These are phyloP conservation scores for Pseudisothecium myosuroides DNA, from an alignment of 225 moss, liverwort and hornwort species.

Conservation along the genomic window DNA sequence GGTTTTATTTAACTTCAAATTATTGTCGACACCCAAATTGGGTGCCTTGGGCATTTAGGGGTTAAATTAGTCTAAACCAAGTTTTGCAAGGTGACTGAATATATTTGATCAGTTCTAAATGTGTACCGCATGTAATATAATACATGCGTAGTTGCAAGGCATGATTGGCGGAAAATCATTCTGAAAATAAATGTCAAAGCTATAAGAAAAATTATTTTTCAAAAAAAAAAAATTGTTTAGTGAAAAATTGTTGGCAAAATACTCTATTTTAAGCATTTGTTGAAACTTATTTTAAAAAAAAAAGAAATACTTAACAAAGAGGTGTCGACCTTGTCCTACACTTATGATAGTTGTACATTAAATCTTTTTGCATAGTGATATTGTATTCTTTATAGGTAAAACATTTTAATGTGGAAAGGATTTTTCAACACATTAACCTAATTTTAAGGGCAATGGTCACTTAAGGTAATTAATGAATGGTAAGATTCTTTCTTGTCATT, in stretches of 20 bases:
- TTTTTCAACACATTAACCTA: neutral
- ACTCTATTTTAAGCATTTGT: neutral
- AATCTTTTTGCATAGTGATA: too few species aligned
- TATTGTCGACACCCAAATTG: too few species aligned
- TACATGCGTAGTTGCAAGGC: neutral
- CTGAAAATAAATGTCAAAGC: neutral
- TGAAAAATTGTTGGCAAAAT: neutral
- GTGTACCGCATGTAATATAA: neutral
- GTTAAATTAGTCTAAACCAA: neutral
- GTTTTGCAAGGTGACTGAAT: neutral
- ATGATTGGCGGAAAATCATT: rapidly evolving
- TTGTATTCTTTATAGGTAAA: neutral
- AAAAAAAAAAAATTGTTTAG: rapidly evolving
- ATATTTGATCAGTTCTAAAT: neutral
- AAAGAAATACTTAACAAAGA: neutral
- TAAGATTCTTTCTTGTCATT: neutral
- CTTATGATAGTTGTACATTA: neutral
- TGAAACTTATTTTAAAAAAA: too few species aligned
- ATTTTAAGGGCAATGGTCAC: rapidly evolving
- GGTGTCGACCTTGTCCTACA: rapidly evolving
- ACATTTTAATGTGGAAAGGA: neutral
- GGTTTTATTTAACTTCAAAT: too few species aligned
- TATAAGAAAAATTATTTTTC: neutral
- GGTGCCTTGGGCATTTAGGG: too few species aligned
- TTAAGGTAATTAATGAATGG: neutral